Percentiles rank a stretch among this genome's conserved stretches.
These are phyloP conservation scores for Pleurotus tuber-regium DNA, from an alignment of 768 basidiomycete species.

Conservation along the genomic window DNA sequence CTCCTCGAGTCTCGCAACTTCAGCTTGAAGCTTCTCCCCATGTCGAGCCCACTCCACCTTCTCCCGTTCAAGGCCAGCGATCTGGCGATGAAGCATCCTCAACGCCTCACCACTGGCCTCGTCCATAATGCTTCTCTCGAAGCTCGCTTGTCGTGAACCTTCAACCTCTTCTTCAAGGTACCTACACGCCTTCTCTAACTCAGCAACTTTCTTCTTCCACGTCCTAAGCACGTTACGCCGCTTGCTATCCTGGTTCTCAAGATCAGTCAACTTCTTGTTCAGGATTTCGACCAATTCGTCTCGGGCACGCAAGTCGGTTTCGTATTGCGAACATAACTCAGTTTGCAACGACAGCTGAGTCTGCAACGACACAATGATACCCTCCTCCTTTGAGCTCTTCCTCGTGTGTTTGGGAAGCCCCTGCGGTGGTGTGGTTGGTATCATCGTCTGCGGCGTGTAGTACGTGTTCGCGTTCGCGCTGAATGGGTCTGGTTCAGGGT, in stretches of 20 bases:
- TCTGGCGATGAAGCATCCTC: slow-evolving; percentile 75
- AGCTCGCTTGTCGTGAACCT: slow-evolving; percentile 72
- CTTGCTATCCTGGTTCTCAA: slow-evolving; percentile 64
- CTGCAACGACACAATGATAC: slow-evolving; percentile 67
- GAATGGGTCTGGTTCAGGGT: slow-evolving; percentile 68
- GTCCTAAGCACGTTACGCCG: slow-evolving; percentile 49
- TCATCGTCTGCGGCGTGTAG: slow-evolving; percentile 73
- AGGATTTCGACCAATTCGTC: slow-evolving; percentile 71
- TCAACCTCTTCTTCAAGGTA: slow-evolving; percentile 87
- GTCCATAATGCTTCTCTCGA: slow-evolving; percentile 82
- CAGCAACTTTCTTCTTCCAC: slow-evolving; percentile 78
- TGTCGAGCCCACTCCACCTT: slow-evolving; percentile 43
- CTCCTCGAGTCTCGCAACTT: slow-evolving; percentile 49
- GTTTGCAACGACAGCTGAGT: slow-evolving; percentile 74
- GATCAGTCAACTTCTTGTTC: slow-evolving; percentile 45
- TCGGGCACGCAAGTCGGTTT: slow-evolving; percentile 68
- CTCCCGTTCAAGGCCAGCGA: slow-evolving; percentile 72
- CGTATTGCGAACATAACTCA: slow-evolving; percentile 74
- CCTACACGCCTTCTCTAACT: slow-evolving; percentile 66
- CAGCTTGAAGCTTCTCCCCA: slow-evolving; percentile 39
- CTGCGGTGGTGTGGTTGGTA: slow-evolving; percentile 62
- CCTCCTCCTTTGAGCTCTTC: slow-evolving; percentile 69
- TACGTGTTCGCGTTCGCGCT: slow-evolving; percentile 70
- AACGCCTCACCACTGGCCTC: slow-evolving; percentile 78
- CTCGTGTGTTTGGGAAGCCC: slow-evolving; percentile 44